Conservation (phyloP, 208 protist genomes). For the Wallacemonas collosoma region DNA sequence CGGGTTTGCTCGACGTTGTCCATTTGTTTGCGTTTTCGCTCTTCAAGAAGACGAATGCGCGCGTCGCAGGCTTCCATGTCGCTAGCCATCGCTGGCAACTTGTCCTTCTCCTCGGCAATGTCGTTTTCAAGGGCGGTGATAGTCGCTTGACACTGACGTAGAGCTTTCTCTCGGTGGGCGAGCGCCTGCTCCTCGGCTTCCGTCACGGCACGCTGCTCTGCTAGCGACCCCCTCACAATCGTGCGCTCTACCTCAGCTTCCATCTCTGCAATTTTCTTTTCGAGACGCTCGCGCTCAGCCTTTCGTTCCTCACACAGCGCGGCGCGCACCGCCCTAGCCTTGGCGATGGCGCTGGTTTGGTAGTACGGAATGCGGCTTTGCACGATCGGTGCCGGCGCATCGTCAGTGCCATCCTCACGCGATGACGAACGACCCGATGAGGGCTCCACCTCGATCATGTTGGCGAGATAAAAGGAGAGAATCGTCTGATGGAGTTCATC, state of each 20-base stretch:
- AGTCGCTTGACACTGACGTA: constrained; percentile 9
- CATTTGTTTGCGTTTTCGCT: constrained; percentile 61
- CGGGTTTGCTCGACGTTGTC: constrained; percentile 58
- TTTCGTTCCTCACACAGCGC: background rate
- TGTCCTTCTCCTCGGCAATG: constrained; percentile 2
- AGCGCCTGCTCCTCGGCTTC: constrained; percentile 23
- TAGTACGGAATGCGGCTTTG: constrained; percentile 18
- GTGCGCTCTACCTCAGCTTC: constrained; percentile 36
- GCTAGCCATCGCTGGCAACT: constrained; percentile 17
- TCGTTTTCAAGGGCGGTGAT: constrained; percentile 22
- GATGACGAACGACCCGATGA: background rate
- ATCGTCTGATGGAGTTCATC: background rate
- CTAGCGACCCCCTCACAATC: constrained; percentile 34
- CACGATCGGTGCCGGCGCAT: background rate
- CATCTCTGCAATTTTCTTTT: constrained; percentile 31
- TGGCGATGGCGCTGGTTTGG: constrained; percentile 24
- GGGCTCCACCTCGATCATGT: constrained; percentile 14
- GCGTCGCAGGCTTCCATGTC: constrained; percentile 25
- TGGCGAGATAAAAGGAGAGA: background rate
- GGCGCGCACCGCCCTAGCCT: constrained; percentile 21
- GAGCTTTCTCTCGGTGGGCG: constrained; percentile 16
- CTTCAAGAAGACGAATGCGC: constrained; percentile 38
- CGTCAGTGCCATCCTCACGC: no score
- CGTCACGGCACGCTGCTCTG: constrained; percentile 23
- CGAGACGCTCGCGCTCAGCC: constrained; percentile 22